A percentile compares a stretch with the other conserved stretches of the same genome.
phyloP scores from a whole-genome alignment of 2,329 filamentous ascomycete genomes.

The Lecanicillium sp. region DNA sequence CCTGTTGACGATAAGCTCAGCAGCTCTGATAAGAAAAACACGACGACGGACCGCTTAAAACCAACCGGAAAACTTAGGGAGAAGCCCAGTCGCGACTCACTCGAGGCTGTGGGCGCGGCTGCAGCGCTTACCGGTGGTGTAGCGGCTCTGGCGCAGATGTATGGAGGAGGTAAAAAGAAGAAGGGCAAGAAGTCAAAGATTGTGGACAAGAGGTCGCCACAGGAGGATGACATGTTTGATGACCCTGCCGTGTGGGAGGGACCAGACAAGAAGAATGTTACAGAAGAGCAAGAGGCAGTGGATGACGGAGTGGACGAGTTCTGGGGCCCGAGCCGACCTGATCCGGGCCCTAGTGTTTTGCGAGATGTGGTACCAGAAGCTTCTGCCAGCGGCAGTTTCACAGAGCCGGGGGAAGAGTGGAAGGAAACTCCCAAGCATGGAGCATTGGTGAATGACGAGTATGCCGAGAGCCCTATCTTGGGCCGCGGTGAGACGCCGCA shows the following conservation, averaged over 20 bases:
- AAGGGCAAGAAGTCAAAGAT: conserved; percentile 34
- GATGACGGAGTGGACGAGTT: conserved; percentile 26
- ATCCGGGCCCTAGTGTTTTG: conserved; percentile 3
- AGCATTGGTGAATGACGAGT: conserved; percentile 21
- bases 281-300: conserved; percentile 19
- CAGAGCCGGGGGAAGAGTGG: conserved; percentile 19
- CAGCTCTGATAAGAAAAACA: conserved; percentile 8
- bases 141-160: conserved; percentile 30
- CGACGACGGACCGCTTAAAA: conserved; percentile 1
- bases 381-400: conserved; percentile 17
- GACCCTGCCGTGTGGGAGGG: conserved; percentile 40
- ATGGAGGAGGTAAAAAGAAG: conserved; percentile 25
- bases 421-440: conserved; percentile 22
- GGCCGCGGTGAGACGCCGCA: conserved; percentile 24
- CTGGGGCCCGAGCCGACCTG: conserved; percentile 22
- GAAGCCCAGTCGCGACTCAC: conserved; percentile 1
- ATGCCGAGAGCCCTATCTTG: conserved; percentile 34
- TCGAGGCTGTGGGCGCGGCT: conserved; percentile 20
- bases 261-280: conserved; percentile 31
- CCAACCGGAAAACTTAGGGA: neutral
- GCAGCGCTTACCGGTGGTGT: conserved; percentile 25
- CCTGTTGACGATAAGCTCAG: conserved; percentile 13
- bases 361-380: conserved; percentile 7
- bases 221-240: conserved; percentile 40
- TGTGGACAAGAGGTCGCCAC: conserved; percentile 33